Conservation (phyloP, 2,329 filamentous ascomycete genomes). For the Diaporthe aspalathi region DNA sequence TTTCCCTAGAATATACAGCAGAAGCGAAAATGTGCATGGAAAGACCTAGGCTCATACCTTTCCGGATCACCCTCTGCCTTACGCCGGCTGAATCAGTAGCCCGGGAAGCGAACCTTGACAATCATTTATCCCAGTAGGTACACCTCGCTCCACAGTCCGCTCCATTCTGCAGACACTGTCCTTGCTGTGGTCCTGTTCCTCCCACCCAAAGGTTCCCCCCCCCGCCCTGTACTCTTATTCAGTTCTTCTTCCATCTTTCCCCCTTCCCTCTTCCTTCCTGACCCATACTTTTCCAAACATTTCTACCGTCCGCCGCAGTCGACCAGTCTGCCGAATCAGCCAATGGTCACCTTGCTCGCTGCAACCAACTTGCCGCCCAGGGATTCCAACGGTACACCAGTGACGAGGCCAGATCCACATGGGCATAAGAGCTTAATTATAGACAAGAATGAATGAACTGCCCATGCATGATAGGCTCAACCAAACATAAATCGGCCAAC, state of each 20-base stretch:
- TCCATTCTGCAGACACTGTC: neutral
- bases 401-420: neutral
- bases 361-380: neutral
- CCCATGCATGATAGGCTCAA: neutral
- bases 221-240: neutral
- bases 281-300: neutral
- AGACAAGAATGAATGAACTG: neutral
- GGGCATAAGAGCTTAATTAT: conserved; percentile 15
- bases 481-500: neutral
- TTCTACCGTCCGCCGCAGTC: neutral
- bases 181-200: neutral
- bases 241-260: neutral
- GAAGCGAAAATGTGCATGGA: neutral
- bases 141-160: neutral
- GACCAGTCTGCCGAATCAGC: too few relatives aligned
- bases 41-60: neutral
- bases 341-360: neutral
- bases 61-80: neutral
- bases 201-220: neutral
- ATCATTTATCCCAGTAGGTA: neutral
- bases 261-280: neutral
- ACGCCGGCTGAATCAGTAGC: neutral
- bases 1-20: conserved; percentile 1
- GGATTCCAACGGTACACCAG: neutral
- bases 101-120: neutral